Percentiles rank a stretch among this genome's conserved stretches.
phyloP scores from a whole-genome alignment of 1,139 yeast genomes.

The Candida freyschussii region DNA sequence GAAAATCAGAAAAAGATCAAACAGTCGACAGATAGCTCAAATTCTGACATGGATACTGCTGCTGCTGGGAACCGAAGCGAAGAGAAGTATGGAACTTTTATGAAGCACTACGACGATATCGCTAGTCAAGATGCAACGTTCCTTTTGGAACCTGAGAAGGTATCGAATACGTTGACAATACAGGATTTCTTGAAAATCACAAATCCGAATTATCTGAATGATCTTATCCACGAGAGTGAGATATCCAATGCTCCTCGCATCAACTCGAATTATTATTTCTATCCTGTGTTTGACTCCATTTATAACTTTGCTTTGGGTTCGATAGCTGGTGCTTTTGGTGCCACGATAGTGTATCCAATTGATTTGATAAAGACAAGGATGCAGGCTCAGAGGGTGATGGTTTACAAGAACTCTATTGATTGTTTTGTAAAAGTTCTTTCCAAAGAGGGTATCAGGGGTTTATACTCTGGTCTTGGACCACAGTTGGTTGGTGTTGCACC shows the following conservation, averaged over 20 bases:
- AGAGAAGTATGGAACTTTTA: constrained; percentile 23
- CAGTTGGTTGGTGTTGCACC: constrained; percentile 98
- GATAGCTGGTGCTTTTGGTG: constrained; percentile 96
- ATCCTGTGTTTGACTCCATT: constrained; percentile 70
- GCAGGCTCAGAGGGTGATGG: constrained; percentile 83
- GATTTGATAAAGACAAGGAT: constrained; percentile 94
- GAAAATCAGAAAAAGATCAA: constrained; percentile 14
- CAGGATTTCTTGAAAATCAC: constrained; percentile 38
- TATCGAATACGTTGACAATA: constrained; percentile 24
- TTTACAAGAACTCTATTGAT: constrained; percentile 77
- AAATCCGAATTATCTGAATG: constrained; percentile 34
- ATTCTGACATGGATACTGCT: constrained; percentile 14
- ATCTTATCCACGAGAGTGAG: constrained; percentile 16
- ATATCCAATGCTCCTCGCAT: constrained; percentile 9
- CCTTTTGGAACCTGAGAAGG: constrained; percentile 10
- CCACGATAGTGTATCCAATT: constrained; percentile 96
- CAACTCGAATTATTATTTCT: constrained; percentile 34
- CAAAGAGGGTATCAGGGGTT: constrained; percentile 81
- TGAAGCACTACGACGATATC: constrained; percentile 29
- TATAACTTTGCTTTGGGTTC: constrained; percentile 91
- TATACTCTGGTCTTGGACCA: constrained; percentile 91
- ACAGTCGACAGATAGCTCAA: constrained; percentile 6
- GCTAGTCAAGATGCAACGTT: constrained; percentile 25
- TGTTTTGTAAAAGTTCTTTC: constrained; percentile 76
- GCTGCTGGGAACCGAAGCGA: constrained; percentile 8